Conservation (phyloP, 805 yeast species). For the Candida gorgasii region DNA sequence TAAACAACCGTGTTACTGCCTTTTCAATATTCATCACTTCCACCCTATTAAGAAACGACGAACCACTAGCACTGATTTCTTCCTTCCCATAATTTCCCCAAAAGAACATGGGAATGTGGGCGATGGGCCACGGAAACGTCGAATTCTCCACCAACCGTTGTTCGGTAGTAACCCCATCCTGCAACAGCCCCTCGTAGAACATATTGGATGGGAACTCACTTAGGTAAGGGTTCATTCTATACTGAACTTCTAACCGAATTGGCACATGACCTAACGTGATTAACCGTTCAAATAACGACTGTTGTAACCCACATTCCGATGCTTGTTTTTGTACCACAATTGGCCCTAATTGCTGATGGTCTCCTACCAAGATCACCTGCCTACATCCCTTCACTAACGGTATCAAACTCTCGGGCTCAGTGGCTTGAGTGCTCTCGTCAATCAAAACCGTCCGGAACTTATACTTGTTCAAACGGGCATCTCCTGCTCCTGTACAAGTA, state of each 20-base stretch:
- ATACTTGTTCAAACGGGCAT: constrained; percentile 53
- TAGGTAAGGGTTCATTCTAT: constrained; percentile 89
- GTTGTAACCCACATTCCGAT: constrained; percentile 81
- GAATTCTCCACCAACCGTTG: constrained; percentile 58
- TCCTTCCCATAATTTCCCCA: constrained; percentile 91
- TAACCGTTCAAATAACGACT: constrained; percentile 84
- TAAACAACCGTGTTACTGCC: constrained; percentile 67
- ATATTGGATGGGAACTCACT: constrained; percentile 87
- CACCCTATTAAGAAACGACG: constrained; percentile 77
- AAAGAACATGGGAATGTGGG: constrained; percentile 88
- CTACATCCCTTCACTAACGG: constrained; percentile 89
- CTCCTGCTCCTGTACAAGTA: constrained; percentile 94
- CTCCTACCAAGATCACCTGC: constrained; percentile 90
- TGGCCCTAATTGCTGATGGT: constrained; percentile 94
- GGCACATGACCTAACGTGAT: constrained; percentile 83
- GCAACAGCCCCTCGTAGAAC: constrained; percentile 90
- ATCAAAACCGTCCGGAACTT: constrained; percentile 78
- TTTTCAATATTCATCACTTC: constrained; percentile 90
- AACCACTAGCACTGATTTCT: constrained; percentile 80
- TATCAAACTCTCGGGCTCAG: constrained; percentile 88
- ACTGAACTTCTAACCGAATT: constrained; percentile 84
- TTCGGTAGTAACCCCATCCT: constrained; percentile 84
- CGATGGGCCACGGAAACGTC: constrained; percentile 90
- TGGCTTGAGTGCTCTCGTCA: constrained; percentile 92
- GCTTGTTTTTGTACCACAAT: constrained; percentile 80